phyloP scores from a whole-genome alignment of 192 early-diverging fungal genomes.

The Coemansia sp. region DNA sequence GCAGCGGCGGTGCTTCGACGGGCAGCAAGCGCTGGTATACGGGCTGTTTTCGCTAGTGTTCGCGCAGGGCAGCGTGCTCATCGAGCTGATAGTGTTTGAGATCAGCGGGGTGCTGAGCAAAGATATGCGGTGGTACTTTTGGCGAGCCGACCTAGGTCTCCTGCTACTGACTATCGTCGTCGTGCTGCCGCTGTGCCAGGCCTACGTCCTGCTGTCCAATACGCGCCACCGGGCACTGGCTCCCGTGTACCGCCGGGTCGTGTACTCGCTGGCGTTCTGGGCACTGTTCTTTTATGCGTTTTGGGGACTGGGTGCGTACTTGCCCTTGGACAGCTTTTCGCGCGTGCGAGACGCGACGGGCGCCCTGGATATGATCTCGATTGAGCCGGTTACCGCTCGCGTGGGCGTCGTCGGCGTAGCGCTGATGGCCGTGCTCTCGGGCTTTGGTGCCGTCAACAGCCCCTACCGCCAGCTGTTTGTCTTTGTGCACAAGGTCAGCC shows the following conservation, averaged over 20 bases:
- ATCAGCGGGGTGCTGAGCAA: constrained; percentile 71
- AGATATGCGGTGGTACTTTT: constrained; percentile 73
- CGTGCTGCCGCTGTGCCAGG: constrained; percentile 79
- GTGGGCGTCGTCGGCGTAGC: constrained; percentile 91
- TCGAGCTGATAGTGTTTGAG: constrained; percentile 84
- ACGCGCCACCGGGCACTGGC: constrained; percentile 23
- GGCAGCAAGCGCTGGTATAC: constrained; percentile 64
- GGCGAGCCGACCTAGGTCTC: constrained; percentile 71
- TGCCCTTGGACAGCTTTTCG: constrained; percentile 60
- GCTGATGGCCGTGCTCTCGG: constrained; percentile 90
- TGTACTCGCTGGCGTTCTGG: constrained; percentile 48
- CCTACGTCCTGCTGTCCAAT: constrained; percentile 62
- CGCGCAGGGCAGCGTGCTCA: constrained; percentile 74
- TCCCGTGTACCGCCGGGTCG: constrained; percentile 31
- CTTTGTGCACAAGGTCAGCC: constrained; percentile 70
- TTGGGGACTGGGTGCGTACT: constrained; percentile 62
- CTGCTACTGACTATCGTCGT: constrained; percentile 71
- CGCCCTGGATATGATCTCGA: constrained; percentile 50
- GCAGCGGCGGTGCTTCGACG: constrained; percentile 40
- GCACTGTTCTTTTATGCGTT: constrained; percentile 62
- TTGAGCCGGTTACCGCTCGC: constrained; percentile 78
- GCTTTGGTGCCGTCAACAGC: constrained; percentile 92
- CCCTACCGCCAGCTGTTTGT: constrained; percentile 86
- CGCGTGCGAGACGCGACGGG: constrained; percentile 46
- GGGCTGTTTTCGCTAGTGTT: constrained; percentile 78